These are phyloP conservation scores for Lichtheimia corymbifera DNA, from an alignment of 371 early-diverging fungal genomes.

Conservation along the genomic window DNA sequence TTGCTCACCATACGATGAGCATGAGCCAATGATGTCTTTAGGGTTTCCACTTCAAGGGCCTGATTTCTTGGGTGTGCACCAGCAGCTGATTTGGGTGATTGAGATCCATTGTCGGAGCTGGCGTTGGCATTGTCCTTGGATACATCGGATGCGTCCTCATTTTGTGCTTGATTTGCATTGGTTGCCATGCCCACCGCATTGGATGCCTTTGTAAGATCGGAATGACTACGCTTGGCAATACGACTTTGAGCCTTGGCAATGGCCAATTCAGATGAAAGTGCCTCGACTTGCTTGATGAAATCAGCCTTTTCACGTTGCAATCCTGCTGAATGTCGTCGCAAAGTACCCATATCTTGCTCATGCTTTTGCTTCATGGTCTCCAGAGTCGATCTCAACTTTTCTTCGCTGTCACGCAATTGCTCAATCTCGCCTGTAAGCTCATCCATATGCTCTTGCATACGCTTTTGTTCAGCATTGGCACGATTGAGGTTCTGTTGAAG, in stretches of 20 bases:
- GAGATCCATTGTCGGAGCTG: conserved; percentile 13
- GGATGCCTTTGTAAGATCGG: conserved; percentile 34
- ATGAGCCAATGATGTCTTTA: conserved; percentile 46
- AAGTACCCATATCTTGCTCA: conserved; percentile 65
- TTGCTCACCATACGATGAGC: conserved; percentile 52
- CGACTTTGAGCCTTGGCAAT: conserved; percentile 48
- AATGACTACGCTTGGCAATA: conserved; percentile 35
- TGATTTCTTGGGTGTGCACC: conserved; percentile 27
- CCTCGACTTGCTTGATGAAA: conserved; percentile 58
- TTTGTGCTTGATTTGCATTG: neutral
- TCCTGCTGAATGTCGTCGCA: conserved; percentile 60
- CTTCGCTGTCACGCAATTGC: conserved; percentile 66
- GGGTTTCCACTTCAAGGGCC: conserved; percentile 47
- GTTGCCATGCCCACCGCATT: conserved; percentile 10
- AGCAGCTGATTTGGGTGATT: conserved; percentile 30
- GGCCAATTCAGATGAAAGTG: conserved; percentile 60
- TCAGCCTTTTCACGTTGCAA: conserved; percentile 72
- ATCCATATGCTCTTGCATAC: conserved; percentile 55
- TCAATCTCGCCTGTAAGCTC: conserved; percentile 61
- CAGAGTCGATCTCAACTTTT: conserved; percentile 54
- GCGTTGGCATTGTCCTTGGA: conserved; percentile 19
- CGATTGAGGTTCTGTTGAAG: conserved; percentile 58
- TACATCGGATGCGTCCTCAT: conserved; percentile 31
- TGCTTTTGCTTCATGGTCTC: conserved; percentile 58
- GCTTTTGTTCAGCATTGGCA: conserved; percentile 58